Conservation (phyloP, 1,284 basidiomycete species). For the Singerocomus rubriflavus region DNA sequence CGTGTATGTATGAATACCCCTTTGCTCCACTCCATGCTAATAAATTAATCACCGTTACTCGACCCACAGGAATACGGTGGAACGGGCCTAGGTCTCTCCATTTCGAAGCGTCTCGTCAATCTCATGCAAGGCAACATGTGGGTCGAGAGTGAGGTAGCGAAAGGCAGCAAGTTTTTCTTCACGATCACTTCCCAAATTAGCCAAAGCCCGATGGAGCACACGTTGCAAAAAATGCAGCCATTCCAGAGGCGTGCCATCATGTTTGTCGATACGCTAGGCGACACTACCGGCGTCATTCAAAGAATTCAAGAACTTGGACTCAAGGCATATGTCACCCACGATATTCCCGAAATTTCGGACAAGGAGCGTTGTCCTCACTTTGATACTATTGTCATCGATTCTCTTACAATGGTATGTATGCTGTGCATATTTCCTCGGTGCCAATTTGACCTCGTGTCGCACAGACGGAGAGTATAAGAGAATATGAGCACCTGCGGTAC, state of each 20-base stretch:
- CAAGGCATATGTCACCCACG: slow-evolving; percentile 75
- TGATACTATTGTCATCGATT: slow-evolving; percentile 96
- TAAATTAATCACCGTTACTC: slow-evolving; percentile 23
- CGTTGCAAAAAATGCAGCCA: slow-evolving; percentile 73
- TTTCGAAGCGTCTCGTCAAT: slow-evolving; percentile 92
- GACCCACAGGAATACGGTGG: slow-evolving; percentile 86
- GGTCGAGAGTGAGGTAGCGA: slow-evolving; percentile 92
- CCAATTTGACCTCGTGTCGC: slow-evolving; percentile 17
- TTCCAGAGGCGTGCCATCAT: slow-evolving; percentile 80
- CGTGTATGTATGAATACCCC: slow-evolving; percentile 47
- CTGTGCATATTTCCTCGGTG: slow-evolving; percentile 24
- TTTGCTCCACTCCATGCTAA: slow-evolving; percentile 10
- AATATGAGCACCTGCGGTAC: slow-evolving; percentile 93
- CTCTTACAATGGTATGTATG: slow-evolving; percentile 68
- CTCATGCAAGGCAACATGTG: slow-evolving; percentile 99
- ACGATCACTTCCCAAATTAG: slow-evolving; percentile 86
- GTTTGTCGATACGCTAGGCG: slow-evolving; percentile 85
- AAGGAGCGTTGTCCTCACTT: slow-evolving; percentile 85
- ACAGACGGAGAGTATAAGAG: slow-evolving; percentile 85
- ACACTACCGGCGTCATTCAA: slow-evolving; percentile 75
- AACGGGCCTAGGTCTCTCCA: slow-evolving; percentile 94
- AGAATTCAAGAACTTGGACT: slow-evolving; percentile 84
- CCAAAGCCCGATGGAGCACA: slow-evolving; percentile 68
- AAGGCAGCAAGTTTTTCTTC: slow-evolving; percentile 97
- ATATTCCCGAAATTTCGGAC: slow-evolving; percentile 75